Evolutionary conservation across 306 rosid genomes (phyloP).

Genomic region (Aeschynomene evenia): DNA sequence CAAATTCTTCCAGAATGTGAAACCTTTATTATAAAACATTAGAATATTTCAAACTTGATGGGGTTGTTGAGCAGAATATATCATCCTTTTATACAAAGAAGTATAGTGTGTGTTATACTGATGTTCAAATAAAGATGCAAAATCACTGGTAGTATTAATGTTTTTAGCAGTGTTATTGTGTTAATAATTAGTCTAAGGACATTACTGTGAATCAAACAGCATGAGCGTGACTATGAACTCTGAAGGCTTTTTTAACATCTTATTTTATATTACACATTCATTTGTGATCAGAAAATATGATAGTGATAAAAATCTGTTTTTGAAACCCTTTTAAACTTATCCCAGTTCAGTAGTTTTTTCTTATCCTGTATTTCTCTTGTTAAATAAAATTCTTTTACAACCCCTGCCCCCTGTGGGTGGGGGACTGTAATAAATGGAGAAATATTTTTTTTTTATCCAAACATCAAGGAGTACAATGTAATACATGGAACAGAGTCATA

Average conservation of each 20-base stretch:
- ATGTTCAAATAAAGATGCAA: slow-evolving; percentile 1
- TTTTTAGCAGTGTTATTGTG: not conserved
- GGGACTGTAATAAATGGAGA: not conserved
- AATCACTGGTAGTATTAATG: slow-evolving; percentile 17
- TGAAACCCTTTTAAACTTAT: slow-evolving; percentile 8
- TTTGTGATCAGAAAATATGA: not conserved
- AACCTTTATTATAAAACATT: slow-evolving; percentile 7
- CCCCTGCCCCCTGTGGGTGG: not conserved
- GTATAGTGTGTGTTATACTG: not conserved
- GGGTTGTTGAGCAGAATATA: not conserved
- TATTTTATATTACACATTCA: not conserved
- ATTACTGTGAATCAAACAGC: slow-evolving; percentile 2
- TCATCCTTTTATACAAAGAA: slow-evolving; percentile 1
- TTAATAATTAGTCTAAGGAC: not conserved
- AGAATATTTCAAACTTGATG: slow-evolving; percentile 5
- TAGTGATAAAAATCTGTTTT: not conserved
- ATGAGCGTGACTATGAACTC: slow-evolving; percentile 6
- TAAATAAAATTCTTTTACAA: not conserved
- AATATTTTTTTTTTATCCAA: not conserved
- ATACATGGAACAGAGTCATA: not conserved
- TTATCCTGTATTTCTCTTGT: not conserved
- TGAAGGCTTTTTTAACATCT: slow-evolving; percentile 11
- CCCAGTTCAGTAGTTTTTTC: not conserved
- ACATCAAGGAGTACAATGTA: slow-evolving; percentile 4
- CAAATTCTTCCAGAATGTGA: slow-evolving; percentile 2